These are phyloP conservation scores for Boletus vinaceobasis DNA, from an alignment of 768 basidiomycete species.

Conservation along the genomic window DNA sequence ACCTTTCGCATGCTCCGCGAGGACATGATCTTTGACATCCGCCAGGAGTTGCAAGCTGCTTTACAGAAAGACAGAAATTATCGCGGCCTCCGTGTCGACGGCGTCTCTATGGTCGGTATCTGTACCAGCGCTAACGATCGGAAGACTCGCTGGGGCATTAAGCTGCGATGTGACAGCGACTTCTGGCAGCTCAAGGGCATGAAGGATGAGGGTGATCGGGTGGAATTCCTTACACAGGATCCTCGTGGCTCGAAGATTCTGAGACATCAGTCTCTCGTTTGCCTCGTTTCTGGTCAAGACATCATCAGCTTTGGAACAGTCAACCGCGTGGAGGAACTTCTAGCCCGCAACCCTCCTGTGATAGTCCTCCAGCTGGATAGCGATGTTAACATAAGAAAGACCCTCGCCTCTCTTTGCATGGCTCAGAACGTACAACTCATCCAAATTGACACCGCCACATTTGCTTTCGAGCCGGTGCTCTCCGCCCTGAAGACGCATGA, in stretches of 20 bases:
- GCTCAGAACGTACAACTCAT: constrained; percentile 40
- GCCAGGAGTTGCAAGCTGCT: constrained; percentile 47
- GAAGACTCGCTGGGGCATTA: constrained; percentile 40
- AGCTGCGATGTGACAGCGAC: constrained; percentile 34
- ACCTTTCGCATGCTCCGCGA: constrained; percentile 64
- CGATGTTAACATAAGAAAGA: constrained; percentile 32
- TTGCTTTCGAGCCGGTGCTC: constrained; percentile 62
- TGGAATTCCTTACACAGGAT: constrained; percentile 34
- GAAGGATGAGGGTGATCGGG: constrained; percentile 29
- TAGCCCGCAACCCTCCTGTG: constrained; percentile 45
- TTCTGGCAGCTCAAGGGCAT: constrained; percentile 33
- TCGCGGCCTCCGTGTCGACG: constrained; percentile 32
- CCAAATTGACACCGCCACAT: constrained; percentile 56
- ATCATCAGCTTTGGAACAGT: constrained; percentile 54
- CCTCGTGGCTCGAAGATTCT: constrained; percentile 34
- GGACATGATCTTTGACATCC: constrained; percentile 57
- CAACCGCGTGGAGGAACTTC: constrained; percentile 50
- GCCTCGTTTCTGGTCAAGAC: constrained; percentile 45
- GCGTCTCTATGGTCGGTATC: constrained; percentile 36
- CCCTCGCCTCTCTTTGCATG: constrained; percentile 38
- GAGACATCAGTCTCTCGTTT: constrained; percentile 52
- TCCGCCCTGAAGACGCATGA: constrained; percentile 39
- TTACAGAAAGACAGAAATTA: constrained; percentile 35
- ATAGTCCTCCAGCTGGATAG: constrained; percentile 55
- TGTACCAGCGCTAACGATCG: constrained; percentile 25